phyloP scores from a whole-genome alignment of 306 rosid genomes.

The Prunus armeniaca region DNA sequence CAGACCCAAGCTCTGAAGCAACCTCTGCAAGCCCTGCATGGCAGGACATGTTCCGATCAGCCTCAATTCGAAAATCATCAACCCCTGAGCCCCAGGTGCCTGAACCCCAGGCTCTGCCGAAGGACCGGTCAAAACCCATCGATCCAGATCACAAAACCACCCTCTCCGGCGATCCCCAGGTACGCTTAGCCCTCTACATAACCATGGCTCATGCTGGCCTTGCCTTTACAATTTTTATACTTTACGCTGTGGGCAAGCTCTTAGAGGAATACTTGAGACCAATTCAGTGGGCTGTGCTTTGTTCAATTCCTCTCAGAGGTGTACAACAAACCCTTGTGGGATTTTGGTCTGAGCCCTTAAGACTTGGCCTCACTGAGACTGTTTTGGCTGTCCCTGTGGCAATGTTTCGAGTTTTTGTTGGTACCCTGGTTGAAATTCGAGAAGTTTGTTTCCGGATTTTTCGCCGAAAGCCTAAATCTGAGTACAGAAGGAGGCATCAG shows the following conservation, averaged over 20 bases:
- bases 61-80: slow-evolving; percentile 53
- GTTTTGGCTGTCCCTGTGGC: slow-evolving; percentile 74
- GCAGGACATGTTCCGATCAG: slow-evolving; percentile 98
- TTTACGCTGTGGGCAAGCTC: slow-evolving; percentile 63
- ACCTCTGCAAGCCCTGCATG: slow-evolving; percentile 57
- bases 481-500: slow-evolving; percentile 21
- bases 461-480: slow-evolving; percentile 51
- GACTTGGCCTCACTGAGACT: slow-evolving; percentile 79
- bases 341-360: slow-evolving; percentile 79
- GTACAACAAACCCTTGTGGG: slow-evolving; percentile 67
- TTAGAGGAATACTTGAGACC: slow-evolving; percentile 79
- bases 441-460: slow-evolving; percentile 45
- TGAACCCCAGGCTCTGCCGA: not conserved
- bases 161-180: slow-evolving; percentile 78
- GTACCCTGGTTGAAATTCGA: slow-evolving; percentile 78
- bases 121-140: not conserved
- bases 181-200: slow-evolving; percentile 80
- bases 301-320: slow-evolving; percentile 84
- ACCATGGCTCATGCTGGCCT: slow-evolving; percentile 96
- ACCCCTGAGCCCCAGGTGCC: slow-evolving; percentile 27
- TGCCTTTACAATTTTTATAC: slow-evolving; percentile 67
- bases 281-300: slow-evolving; percentile 87
- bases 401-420: slow-evolving; percentile 57
- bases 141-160: slow-evolving; percentile 39
- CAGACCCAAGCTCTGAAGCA: slow-evolving; percentile 47